Base-by-base conservation (phyloP, 1,284 basidiomycete species). In the Microbotryomycetes sp. region DNA sequence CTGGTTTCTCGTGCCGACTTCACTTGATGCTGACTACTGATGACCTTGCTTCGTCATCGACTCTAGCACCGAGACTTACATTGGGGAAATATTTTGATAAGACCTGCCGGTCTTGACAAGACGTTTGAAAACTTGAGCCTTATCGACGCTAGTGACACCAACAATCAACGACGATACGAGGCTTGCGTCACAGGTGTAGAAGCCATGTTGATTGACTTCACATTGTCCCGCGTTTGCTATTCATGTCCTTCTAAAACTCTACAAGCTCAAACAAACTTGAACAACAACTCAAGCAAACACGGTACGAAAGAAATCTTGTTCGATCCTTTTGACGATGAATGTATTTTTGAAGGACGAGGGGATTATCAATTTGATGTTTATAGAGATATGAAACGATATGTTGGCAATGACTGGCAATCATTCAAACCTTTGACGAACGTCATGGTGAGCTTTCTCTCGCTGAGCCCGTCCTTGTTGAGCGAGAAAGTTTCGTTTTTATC, bases 341-440 rank as follows among this genome's bases (percentile, higher is more conserved):
- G 66, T 16, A 58, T 77, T n/a, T 77, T 77, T 49, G 64, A 74
- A 47, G 76, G 73, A 2, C 58, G 68, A 31, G 67, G 92, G 6
- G 90, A 94, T 73, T 86, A 88, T 70, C 94, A 98, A 74, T 97
- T 93, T 76, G 92, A 97, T 70, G 81, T 97, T 1, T 98, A 98
- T 74, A 84, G 94, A 46, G 82, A 86, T 75, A 97, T 97, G 89
- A 81, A 81, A 45, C 76, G 77, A 26, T 77, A 84, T 60, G 84
- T 82, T 49, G 76, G 81, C 3, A 56, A 53, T 3, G 74, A 79
- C 23, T 97, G 93, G 93, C 80, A 82, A 59, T 79, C 75, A 1
- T 92, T 84, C 73, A 80, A 83, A 55, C 89, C 92, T 0, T 74
- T 86, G 12, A 93, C 91, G 5, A 97, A 97, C 72, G 83, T 94